Conservation (phyloP, 768 basidiomycete species). For the Boletus edulis region DNA sequence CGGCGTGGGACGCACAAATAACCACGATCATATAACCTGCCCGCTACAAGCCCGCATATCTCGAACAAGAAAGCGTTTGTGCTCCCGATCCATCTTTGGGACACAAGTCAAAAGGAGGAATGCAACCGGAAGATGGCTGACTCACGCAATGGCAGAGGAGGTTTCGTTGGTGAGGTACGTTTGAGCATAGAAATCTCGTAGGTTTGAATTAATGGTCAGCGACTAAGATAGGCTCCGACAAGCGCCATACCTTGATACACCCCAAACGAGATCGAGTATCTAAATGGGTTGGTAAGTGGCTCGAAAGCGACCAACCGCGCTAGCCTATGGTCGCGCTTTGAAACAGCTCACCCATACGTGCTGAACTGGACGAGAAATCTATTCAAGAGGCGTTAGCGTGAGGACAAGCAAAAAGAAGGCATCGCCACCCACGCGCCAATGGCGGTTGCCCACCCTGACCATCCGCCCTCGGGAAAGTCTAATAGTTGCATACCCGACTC, state of each 20-base stretch:
- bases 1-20: constrained; percentile 40
- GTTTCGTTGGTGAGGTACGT: constrained; percentile 36
- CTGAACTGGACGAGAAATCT: constrained; percentile 41
- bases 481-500: not conserved
- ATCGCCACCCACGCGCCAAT: constrained; percentile 27
- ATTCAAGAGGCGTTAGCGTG: not conserved
- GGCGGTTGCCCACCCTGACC: constrained; percentile 30
- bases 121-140: not conserved
- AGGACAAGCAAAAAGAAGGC: not conserved
- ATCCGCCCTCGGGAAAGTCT: constrained; percentile 29
- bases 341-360: constrained; percentile 32
- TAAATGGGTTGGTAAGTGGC: constrained; percentile 4
- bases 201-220: not conserved
- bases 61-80: constrained; percentile 47
- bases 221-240: not conserved
- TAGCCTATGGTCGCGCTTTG: not conserved
- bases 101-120: not conserved
- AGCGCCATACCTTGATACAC: constrained; percentile 39
- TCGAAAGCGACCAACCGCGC: not conserved
- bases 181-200: constrained; percentile 38
- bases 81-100: constrained; percentile 45
- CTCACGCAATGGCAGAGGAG: constrained; percentile 40
- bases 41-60: constrained; percentile 43
- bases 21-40: constrained; percentile 51
- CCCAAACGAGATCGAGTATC: constrained; percentile 39